Evolutionary conservation across 106 monocot species (phyloP), one percentile per base, ranked within the genome.

Genomic region (Allium sativum): DNA sequence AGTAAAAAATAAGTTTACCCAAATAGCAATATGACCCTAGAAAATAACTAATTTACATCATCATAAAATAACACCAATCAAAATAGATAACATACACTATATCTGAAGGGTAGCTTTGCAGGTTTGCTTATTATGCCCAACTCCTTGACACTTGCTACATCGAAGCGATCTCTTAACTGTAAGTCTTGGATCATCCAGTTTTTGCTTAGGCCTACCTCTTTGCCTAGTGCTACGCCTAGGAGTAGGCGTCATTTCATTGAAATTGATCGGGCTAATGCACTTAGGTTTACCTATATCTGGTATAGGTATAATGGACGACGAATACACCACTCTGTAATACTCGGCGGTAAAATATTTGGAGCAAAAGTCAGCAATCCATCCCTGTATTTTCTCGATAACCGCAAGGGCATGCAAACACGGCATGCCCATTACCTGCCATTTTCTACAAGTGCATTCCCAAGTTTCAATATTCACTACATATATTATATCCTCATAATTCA

Each of bases 401-500:
- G 42, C 40, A 53, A 68, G 19, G 20, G 62, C 74, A 44, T 75
- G 68, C 31, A 62, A 43, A 14, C 74, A 75, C n/a, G 68, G 74
- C 22, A 62, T 9, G 2, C 74, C 74, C 31, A 48, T 68, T 6
- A 74, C 40, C 14, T 74, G 74, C 74, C 74, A 74, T 41, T 41
- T 55, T 48, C 68, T 44, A 21, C 68, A 74, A 6, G 54, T 74
- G 40, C 68, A 74, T 14, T 74, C 31, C 43, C 55, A 43, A 18
- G 7, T 53, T 4, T 74, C 61, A 0, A 74, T 21, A 22, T 74
- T 57, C n/a, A 67, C 67, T 18, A 58, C 44, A 47, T 67, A 40
- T n/a, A 70, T 47, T 0, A 70, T 16, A 18, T 70, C 73, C 21
- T 78, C 83, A 31, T 31, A 31, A 19, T 67, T 54, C 7, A 93